Percentiles rank a stretch among this genome's conserved stretches.
phyloP scores from a whole-genome alignment of 495 filamentous ascomycete species.

The Chaetomidium leptoderma region DNA sequence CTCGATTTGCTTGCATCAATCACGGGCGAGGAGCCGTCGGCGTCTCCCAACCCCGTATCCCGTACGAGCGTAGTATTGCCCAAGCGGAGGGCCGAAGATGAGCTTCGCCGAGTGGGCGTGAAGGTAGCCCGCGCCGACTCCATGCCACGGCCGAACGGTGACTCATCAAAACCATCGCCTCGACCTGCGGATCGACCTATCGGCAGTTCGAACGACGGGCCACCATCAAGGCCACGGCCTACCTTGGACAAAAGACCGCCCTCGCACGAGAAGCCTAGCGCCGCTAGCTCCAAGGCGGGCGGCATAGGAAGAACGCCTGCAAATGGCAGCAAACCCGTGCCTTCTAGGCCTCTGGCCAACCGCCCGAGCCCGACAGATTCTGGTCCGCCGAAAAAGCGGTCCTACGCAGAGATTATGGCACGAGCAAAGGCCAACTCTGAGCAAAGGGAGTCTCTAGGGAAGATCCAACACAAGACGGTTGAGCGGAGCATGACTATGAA shows the following conservation, averaged over 20 bases:
- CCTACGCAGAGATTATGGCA: slow-evolving; percentile 65
- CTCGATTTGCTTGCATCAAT: slow-evolving; percentile 54
- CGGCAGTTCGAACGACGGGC: neutral
- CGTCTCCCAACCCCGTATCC: slow-evolving; percentile 31
- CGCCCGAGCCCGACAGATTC: slow-evolving; percentile 26
- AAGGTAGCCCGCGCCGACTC: slow-evolving; percentile 34
- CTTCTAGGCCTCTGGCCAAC: slow-evolving; percentile 19
- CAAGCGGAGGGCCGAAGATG: slow-evolving; percentile 53
- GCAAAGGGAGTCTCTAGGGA: slow-evolving; percentile 44
- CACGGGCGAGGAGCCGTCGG: slow-evolving; percentile 42
- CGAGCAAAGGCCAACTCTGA: slow-evolving; percentile 55
- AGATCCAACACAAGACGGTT: slow-evolving; percentile 54
- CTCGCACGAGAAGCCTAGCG: slow-evolving; percentile 11
- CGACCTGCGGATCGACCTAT: slow-evolving; percentile 16
- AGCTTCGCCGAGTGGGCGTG: slow-evolving; percentile 27
- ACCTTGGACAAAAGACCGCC: slow-evolving; percentile 3
- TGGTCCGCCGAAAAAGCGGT: slow-evolving; percentile 57
- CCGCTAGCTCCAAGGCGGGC: neutral
- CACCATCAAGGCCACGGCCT: slow-evolving; percentile 4
- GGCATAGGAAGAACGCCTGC: neutral
- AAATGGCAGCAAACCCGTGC: slow-evolving; percentile 14
- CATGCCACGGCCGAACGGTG: slow-evolving; percentile 14
- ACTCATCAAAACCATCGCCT: slow-evolving; percentile 18
- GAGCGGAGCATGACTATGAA: slow-evolving; percentile 43
- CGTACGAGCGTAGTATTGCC: slow-evolving; percentile 24